These are phyloP conservation scores for Gaeumannomyces tritici DNA, from an alignment of 2,329 filamentous ascomycete genomes.

Conservation along the genomic window DNA sequence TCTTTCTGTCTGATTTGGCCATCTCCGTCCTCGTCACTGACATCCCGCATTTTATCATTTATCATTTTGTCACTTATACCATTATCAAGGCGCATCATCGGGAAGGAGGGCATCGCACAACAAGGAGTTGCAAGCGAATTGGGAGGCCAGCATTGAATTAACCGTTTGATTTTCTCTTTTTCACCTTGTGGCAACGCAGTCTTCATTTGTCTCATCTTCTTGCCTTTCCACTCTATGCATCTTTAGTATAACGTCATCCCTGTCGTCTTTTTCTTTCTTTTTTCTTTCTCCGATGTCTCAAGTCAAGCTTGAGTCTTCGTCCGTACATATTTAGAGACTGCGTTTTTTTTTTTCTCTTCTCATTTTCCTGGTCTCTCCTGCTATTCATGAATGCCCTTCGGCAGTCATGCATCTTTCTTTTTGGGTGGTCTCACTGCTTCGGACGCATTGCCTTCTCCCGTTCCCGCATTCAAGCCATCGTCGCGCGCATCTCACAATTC, in stretches of 20 bases:
- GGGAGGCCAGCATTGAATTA: slow-evolving; percentile 12
- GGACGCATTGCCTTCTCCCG: background rate
- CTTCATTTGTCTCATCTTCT: slow-evolving; percentile 8
- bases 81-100: background rate
- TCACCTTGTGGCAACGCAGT: slow-evolving; percentile 9
- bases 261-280: slow-evolving; percentile 6
- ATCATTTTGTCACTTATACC: background rate
- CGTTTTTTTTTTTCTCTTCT: background rate
- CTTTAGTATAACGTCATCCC: background rate
- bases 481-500: background rate
- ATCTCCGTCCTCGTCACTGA: slow-evolving; percentile 7
- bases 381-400: no score
- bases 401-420: no score
- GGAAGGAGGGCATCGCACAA: background rate
- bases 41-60: background rate
- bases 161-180: slow-evolving; percentile 6
- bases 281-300: slow-evolving; percentile 9
- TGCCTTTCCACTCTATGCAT: background rate
- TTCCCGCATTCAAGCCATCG: background rate
- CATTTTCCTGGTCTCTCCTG: background rate
- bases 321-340: background rate
- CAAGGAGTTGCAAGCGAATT: slow-evolving; percentile 3
- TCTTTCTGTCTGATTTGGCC: slow-evolving; percentile 51
- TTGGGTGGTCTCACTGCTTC: background rate
- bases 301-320: slow-evolving; percentile 1